Base-by-base conservation (phyloP, 1,284 basidiomycete genomes). In the Flammula alnicola region DNA sequence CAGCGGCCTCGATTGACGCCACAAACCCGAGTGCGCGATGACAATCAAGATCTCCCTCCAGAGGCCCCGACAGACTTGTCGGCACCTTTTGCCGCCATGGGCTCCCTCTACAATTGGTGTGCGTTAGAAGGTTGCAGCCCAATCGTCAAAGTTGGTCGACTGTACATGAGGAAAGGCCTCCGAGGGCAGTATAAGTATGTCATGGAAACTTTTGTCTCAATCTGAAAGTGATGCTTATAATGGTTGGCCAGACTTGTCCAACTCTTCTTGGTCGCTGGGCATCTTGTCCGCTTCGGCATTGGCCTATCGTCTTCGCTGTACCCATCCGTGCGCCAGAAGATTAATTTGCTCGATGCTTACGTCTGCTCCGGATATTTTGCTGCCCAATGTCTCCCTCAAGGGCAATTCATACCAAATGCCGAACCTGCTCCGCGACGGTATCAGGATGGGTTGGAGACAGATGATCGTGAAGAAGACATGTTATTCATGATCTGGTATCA, bases 71-170 rank as follows among this genome's bases (percentile, higher is more conserved):
- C 73, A 1, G 77, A 83, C 59, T 69, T 75, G 16, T 78, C 80
- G 20, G 70, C 72, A 5, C 72, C 79, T 7, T 69, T 83, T 29
- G 78, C 83, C 2, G 79, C 82, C 20, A 67, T 91, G 42, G 74
- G 78, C 45, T 73, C 76, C 6, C 68, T 91, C 43, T 93, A 88
- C 74, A 87, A 86, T 58, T 92, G 90, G 92, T 95, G 91, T 64
- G 73, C 83, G 4, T 63, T 93, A 53, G 80, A 87, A 32, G 82
- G 80, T 5, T 95, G 93, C 60, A 79, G 82, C 50, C 77, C 88
- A 6, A 83, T 94, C 45, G 65, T 84, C 29, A 84, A 83, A 60
- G 77, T 79, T 5, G 92, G 92, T 0, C 81, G 82, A 43, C 64
- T 91, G 11, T 93, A 82, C 61, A 79, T 80, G 65, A 80, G 86